These are phyloP conservation scores for Ustilago vetiveriae DNA, from an alignment of 1,284 basidiomycete species.

Conservation along the genomic window DNA sequence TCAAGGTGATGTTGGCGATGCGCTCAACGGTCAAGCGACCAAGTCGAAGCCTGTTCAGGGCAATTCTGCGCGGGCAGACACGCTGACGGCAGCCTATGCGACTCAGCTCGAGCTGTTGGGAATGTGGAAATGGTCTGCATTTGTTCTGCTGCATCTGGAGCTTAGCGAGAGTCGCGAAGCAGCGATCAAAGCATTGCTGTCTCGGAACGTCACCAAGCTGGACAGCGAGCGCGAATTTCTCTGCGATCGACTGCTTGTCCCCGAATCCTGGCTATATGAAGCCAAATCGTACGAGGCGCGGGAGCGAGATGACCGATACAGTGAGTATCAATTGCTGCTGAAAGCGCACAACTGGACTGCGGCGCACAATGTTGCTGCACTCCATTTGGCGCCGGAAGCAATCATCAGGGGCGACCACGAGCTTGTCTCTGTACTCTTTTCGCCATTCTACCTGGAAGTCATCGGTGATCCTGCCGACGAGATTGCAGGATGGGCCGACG, in stretches of 20 bases:
- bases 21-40: conserved; percentile 72
- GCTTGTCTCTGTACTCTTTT: conserved; percentile 79
- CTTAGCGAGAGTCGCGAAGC: conserved; percentile 75
- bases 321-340: conserved; percentile 81
- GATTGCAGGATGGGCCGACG: conserved; percentile 63
- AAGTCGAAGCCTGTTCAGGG: conserved; percentile 20
- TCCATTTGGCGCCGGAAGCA: conserved; percentile 88
- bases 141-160: conserved; percentile 89
- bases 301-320: conserved; percentile 75
- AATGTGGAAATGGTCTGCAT: conserved; percentile 84
- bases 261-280: conserved; percentile 84
- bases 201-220: conserved; percentile 77
- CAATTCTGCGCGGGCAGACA: conserved; percentile 77
- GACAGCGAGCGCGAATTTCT: conserved; percentile 78
- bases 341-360: conserved; percentile 76
- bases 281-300: conserved; percentile 77
- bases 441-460: conserved; percentile 75
- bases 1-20: conserved; percentile 63
- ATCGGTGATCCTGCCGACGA: conserved; percentile 68
- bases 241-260: conserved; percentile 80
- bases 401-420: conserved; percentile 81
- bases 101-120: conserved; percentile 84
- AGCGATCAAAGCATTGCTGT: conserved; percentile 82
- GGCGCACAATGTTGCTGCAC: conserved; percentile 83
- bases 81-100: conserved; percentile 84